Percentiles rank a stretch among this genome's conserved stretches.
Evolutionary conservation across 129 eudicot species (phyloP).

Genomic region (Flaveria brownii): DNA sequence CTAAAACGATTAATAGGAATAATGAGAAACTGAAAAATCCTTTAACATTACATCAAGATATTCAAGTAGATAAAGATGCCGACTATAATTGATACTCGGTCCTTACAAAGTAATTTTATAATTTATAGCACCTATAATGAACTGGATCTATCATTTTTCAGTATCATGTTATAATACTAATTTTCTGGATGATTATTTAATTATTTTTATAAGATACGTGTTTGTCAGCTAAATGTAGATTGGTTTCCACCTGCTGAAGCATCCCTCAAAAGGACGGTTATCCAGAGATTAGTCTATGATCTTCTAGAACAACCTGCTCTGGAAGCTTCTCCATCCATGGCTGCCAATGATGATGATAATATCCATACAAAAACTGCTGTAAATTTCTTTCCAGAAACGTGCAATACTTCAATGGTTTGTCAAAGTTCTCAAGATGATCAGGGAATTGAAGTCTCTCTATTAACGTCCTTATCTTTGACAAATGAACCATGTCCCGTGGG

Average conservation of each 20-base stretch:
- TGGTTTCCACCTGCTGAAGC: slow-evolving; percentile 82
- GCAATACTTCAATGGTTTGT: slow-evolving; percentile 35
- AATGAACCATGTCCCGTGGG: slow-evolving; percentile 35
- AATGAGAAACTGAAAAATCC: neutral
- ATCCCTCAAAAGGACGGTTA: slow-evolving; percentile 60
- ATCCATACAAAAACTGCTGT: slow-evolving; percentile 33
- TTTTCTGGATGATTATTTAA: slow-evolving; percentile 7
- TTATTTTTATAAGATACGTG: neutral
- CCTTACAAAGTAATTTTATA: neutral
- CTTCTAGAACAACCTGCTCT: slow-evolving; percentile 49
- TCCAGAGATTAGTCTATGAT: slow-evolving; percentile 63
- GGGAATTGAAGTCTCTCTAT: slow-evolving; percentile 48
- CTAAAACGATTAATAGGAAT: neutral
- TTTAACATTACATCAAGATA: neutral
- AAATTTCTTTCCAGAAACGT: slow-evolving; percentile 39
- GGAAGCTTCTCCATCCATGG: slow-evolving; percentile 37
- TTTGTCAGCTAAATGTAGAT: slow-evolving; percentile 61
- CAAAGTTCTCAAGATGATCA: slow-evolving; percentile 38
- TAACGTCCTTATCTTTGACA: slow-evolving; percentile 47
- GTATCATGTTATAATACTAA: neutral
- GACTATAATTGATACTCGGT: neutral
- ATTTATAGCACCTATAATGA: neutral
- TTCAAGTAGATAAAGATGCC: slow-evolving; percentile 3
- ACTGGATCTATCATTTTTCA: neutral
- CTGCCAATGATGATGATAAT: slow-evolving; percentile 31